Percentiles rank a stretch among this genome's conserved stretches.
Evolutionary conservation across 495 filamentous ascomycete species (phyloP).

Genomic region (Xylaria curta): DNA sequence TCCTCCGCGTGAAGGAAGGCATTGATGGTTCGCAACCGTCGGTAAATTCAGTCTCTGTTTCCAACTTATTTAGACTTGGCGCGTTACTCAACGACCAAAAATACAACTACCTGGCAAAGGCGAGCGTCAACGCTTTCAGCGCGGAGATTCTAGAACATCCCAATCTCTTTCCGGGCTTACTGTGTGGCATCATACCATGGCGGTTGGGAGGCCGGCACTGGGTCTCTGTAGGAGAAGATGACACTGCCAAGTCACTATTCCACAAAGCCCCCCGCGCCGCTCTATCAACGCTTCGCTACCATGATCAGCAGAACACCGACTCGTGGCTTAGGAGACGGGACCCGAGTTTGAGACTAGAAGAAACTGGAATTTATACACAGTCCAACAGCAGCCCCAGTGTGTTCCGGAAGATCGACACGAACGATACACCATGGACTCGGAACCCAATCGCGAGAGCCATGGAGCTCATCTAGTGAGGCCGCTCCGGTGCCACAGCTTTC

Average conservation of each 20-base stretch:
- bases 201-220: slow-evolving; percentile 57
- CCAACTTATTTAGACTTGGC: slow-evolving; percentile 81
- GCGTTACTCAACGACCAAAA: slow-evolving; percentile 69
- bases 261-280: slow-evolving; percentile 36
- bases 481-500: neutral
- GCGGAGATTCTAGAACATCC: slow-evolving; percentile 92
- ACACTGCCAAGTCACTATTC: slow-evolving; percentile 24
- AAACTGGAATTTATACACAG: slow-evolving; percentile 24
- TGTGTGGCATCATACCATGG: slow-evolving; percentile 73
- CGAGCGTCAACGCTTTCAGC: slow-evolving; percentile 84
- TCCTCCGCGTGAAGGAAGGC: slow-evolving; percentile 89
- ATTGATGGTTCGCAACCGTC: slow-evolving; percentile 92
- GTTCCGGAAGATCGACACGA: slow-evolving; percentile 12
- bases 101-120: slow-evolving; percentile 68
- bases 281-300: slow-evolving; percentile 37
- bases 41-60: slow-evolving; percentile 82
- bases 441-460: neutral
- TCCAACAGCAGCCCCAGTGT: neutral
- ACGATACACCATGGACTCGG: slow-evolving; percentile 21
- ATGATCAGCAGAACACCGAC: slow-evolving; percentile 24
- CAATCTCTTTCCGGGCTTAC: slow-evolving; percentile 80
- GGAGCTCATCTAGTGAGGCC: neutral
- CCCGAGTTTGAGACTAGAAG: slow-evolving; percentile 22
- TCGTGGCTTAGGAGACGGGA: slow-evolving; percentile 36
- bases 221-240: slow-evolving; percentile 33